phyloP scores from a whole-genome alignment of 1,139 yeast species.

The Protomyces macrosporus region DNA sequence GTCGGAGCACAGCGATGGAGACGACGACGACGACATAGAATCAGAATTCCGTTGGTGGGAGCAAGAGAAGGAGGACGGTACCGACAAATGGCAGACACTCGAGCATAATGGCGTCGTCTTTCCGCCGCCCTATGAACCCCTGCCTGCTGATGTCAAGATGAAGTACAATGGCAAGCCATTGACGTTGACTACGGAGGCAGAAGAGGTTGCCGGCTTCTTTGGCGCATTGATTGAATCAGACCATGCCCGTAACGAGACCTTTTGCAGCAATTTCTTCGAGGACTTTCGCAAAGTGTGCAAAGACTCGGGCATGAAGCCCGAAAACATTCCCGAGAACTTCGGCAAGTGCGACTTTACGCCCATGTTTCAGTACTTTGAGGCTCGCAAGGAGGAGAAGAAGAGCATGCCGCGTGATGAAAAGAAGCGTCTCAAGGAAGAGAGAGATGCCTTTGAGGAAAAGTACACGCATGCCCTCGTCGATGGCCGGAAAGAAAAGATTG shows the following conservation, averaged over 20 bases:
- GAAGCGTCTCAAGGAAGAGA: conserved; percentile 63
- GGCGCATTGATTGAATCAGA: conserved; percentile 86
- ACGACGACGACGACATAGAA: conserved; percentile 53
- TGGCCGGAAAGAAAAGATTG: conserved; percentile 87
- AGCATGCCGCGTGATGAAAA: conserved; percentile 63
- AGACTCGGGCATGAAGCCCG: conserved; percentile 51
- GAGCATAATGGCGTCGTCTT: conserved; percentile 88
- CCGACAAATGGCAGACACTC: conserved; percentile 77
- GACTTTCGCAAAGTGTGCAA: conserved; percentile 68
- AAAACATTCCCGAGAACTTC: conserved; percentile 47
- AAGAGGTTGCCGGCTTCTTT: conserved; percentile 93
- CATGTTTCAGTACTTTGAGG: conserved; percentile 68
- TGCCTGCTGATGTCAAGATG: conserved; percentile 73
- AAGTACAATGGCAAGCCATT: conserved; percentile 73
- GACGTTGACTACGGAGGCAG: conserved; percentile 69
- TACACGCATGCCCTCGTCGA: conserved; percentile 74
- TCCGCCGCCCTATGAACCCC: conserved; percentile 85
- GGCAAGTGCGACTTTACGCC: conserved; percentile 70
- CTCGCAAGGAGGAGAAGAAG: conserved; percentile 67
- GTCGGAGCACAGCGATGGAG: conserved; percentile 33
- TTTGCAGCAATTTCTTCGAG: conserved; percentile 76
- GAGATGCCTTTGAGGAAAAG: conserved; percentile 71
- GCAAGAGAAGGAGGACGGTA: conserved; percentile 64
- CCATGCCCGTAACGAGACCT: conserved; percentile 80
- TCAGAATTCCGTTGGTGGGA: conserved; percentile 84